Conservation (phyloP, 2,329 filamentous ascomycete genomes). For the Neurospora sp. region DNA sequence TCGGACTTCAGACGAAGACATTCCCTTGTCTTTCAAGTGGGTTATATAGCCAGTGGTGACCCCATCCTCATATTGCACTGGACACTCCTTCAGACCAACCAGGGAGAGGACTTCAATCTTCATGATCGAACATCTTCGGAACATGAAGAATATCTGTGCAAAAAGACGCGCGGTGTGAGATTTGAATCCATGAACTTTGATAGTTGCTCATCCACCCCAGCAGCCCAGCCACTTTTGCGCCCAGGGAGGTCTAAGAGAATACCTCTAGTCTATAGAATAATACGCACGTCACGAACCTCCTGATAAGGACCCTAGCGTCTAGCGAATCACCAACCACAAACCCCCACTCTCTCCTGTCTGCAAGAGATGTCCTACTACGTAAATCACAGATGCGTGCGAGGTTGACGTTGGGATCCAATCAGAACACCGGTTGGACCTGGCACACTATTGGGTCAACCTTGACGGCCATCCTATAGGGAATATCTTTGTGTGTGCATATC, state of each 20-base stretch:
- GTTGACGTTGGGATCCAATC: background rate
- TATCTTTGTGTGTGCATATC: background rate
- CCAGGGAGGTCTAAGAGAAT: background rate
- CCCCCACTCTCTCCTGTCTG: background rate
- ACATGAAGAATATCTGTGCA: background rate
- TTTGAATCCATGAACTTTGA: background rate
- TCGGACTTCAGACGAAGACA: background rate
- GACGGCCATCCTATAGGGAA: background rate
- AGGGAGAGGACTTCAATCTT: background rate
- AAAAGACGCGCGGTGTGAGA: background rate
- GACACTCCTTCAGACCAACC: background rate
- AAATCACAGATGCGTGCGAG: background rate
- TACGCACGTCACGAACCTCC: background rate
- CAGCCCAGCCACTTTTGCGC: background rate
- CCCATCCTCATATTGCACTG: background rate
- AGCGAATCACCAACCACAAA: constrained; percentile 3
- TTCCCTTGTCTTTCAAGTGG: background rate
- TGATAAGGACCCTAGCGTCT: background rate
- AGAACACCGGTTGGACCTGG: background rate
- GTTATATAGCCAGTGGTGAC: background rate
- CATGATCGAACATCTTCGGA: background rate
- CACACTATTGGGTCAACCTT: background rate
- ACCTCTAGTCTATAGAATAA: background rate
- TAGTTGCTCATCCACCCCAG: background rate
- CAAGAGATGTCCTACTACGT: background rate